Percentiles rank a stretch among this genome's conserved stretches.
Evolutionary conservation across 352 stramenopile genomes (phyloP).

Genomic region (Pythium grandisporangium): DNA sequence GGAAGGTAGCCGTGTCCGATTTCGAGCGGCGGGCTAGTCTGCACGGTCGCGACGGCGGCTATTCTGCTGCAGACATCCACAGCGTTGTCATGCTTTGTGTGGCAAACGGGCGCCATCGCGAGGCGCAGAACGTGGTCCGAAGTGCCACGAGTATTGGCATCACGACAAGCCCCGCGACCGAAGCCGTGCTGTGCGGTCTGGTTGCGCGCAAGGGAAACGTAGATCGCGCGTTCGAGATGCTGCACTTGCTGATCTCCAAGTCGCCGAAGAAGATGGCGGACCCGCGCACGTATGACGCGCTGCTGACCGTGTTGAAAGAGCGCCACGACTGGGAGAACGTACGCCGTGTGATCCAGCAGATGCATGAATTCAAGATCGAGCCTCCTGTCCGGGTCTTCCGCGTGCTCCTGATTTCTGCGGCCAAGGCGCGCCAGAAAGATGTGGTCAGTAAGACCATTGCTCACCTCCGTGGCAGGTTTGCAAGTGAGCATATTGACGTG

Average conservation of each 20-base stretch:
- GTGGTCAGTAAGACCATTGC: slow-evolving; percentile 30
- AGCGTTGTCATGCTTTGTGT: slow-evolving; percentile 29
- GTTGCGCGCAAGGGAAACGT: slow-evolving; percentile 37
- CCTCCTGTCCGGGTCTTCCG: slow-evolving; percentile 45
- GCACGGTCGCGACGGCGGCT: slow-evolving; percentile 1
- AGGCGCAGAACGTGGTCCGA: slow-evolving; percentile 37
- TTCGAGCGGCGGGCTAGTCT: slow-evolving; percentile 24
- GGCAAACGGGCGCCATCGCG: slow-evolving; percentile 29
- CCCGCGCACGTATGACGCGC: slow-evolving; percentile 30
- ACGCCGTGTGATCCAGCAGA: slow-evolving; percentile 45
- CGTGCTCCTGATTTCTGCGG: slow-evolving; percentile 46
- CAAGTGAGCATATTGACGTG: slow-evolving; percentile 20
- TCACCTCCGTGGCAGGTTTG: slow-evolving; percentile 38
- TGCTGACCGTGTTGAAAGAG: slow-evolving; percentile 44
- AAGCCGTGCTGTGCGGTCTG: slow-evolving; percentile 36
- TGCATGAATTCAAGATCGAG: slow-evolving; percentile 38
- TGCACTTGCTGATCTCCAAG: slow-evolving; percentile 16
- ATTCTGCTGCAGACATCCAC: slow-evolving; percentile 14
- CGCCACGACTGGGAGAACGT: slow-evolving; percentile 54
- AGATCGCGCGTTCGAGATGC: slow-evolving; percentile 29
- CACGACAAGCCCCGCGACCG: slow-evolving; percentile 14
- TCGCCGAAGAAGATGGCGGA: slow-evolving; percentile 4
- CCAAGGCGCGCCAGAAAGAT: slow-evolving; percentile 31
- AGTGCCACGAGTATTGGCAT: slow-evolving; percentile 31
- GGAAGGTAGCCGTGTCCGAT: slow-evolving; percentile 28